Percentiles rank a stretch among this genome's conserved stretches.
phyloP scores from a whole-genome alignment of 768 basidiomycete genomes.

The Suillus tomentosus region DNA sequence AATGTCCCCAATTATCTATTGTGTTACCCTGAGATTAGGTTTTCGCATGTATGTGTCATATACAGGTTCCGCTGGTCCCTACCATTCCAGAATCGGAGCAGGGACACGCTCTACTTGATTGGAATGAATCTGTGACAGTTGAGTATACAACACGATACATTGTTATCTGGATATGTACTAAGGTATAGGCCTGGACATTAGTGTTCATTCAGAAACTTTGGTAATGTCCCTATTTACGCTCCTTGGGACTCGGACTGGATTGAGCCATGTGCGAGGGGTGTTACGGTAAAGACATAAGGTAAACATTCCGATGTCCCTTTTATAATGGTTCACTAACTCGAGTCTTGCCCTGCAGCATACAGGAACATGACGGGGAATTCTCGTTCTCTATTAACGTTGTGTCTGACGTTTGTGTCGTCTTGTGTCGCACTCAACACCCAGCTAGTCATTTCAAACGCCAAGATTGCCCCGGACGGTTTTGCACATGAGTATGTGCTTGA shows the following conservation, averaged over 20 bases:
- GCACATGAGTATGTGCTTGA: slow-evolving; percentile 7
- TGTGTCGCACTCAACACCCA: slow-evolving; percentile 21
- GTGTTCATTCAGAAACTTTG: not conserved
- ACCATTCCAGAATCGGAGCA: not conserved
- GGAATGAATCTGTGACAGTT: not conserved
- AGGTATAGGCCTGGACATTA: not conserved
- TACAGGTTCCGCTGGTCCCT: not conserved
- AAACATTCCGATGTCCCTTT: not conserved
- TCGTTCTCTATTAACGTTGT: not conserved
- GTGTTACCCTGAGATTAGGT: not conserved
- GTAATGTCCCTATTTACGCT: not conserved
- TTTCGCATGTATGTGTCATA: not conserved
- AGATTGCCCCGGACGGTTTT: slow-evolving; percentile 34
- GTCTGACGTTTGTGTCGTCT: slow-evolving; percentile 13
- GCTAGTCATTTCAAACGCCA: slow-evolving; percentile 26
- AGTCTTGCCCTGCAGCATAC: not conserved
- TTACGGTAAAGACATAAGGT: not conserved
- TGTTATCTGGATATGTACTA: not conserved
- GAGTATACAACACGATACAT: not conserved
- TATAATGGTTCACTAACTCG: not conserved
- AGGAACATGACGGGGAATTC: not conserved
- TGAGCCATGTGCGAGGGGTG: not conserved
- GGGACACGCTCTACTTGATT: not conserved
- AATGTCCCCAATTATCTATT: not conserved
- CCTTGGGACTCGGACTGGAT: not conserved